phyloP scores from a whole-genome alignment of 2,329 filamentous ascomycete species.

The Aureobasidium sp. region DNA sequence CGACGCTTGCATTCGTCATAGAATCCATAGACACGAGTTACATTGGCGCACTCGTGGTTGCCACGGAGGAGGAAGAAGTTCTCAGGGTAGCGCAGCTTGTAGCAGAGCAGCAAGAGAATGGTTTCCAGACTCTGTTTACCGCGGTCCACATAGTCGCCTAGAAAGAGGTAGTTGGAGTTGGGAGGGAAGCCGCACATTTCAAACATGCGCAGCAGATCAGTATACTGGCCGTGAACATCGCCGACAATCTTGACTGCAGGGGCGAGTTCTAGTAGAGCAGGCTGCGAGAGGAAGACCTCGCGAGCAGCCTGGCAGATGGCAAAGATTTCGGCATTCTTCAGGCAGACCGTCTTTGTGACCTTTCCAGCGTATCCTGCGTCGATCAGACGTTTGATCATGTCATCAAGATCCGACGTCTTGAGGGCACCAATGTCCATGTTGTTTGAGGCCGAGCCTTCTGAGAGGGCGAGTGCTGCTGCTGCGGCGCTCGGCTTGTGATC shows the following conservation, averaged over 20 bases:
- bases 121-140: slow-evolving; percentile 95
- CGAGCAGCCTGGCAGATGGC: slow-evolving; percentile 85
- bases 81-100: slow-evolving; percentile 94
- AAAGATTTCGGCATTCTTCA: slow-evolving; percentile 95
- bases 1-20: slow-evolving; percentile 97
- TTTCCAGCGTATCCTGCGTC: slow-evolving; percentile 95
- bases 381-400: slow-evolving; percentile 89
- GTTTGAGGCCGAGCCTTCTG: slow-evolving; percentile 23
- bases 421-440: slow-evolving; percentile 79
- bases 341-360: slow-evolving; percentile 91
- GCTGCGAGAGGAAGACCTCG: slow-evolving; percentile 85
- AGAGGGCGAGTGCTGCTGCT: slow-evolving; percentile 23
- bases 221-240: slow-evolving; percentile 94
- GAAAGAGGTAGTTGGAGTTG: slow-evolving; percentile 82
- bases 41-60: slow-evolving; percentile 95
- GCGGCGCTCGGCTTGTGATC: slow-evolving; percentile 34
- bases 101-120: slow-evolving; percentile 84
- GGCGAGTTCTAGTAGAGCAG: slow-evolving; percentile 81
- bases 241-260: slow-evolving; percentile 97
- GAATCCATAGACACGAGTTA: slow-evolving; percentile 92
- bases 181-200: slow-evolving; percentile 98
- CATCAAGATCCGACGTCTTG: slow-evolving; percentile 88
- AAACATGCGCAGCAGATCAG: slow-evolving; percentile 91
- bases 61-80: slow-evolving; percentile 94
- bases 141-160: slow-evolving; percentile 93